Evolutionary conservation across 2,329 filamentous ascomycete species (phyloP), one percentile per base, ranked within the genome.

Genomic region (Exophiala spinifera): DNA sequence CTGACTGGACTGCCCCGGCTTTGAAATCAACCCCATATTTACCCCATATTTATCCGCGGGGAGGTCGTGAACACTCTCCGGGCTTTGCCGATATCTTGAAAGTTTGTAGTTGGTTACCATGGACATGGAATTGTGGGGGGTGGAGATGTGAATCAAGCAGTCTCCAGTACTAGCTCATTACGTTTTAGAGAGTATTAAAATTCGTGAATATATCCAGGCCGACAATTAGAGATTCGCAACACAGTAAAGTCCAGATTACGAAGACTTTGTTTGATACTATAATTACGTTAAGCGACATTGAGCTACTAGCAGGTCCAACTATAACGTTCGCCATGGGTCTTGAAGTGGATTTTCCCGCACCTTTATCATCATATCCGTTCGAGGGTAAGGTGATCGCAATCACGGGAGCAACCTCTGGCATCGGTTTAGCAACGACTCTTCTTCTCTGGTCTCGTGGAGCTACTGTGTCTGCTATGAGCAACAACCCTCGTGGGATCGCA

Each of bases 371-470:
- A 7, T 6, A 17, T 17, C 46, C 46, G n/a, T 49, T 49, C 23
- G 33, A n/a, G 15, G 46, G 46, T 7, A 49, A 49, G 40, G 48
- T 51, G 25, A 51, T 51, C n/a, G 15, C 48, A 7, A 45, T 58
- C 28, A 58, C 52, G 6, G 55, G 55, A 46, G 55, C 50, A 36
- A 73, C 73, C 3, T 72, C 70, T 8, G 79, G 78, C 17, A 80
- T 81, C 47, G 79, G 77, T n/a, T 70, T 77, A 11, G 73, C 72
- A 11, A 76, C 76, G 5, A 73, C 77, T 8, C 67, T 72, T 20
- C 69, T 76, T 10, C 70, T 80, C 2, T 71, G 74, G 53, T 62
- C 66, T 1, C 68, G 70, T 17, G 78, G 77, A 20, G 77, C 76
- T 2, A 67, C 56, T 4, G 60, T 81, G 4, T 77, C 77, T 6